Evolutionary conservation across 805 yeast genomes (phyloP).

Genomic region (Starmerella apis): DNA sequence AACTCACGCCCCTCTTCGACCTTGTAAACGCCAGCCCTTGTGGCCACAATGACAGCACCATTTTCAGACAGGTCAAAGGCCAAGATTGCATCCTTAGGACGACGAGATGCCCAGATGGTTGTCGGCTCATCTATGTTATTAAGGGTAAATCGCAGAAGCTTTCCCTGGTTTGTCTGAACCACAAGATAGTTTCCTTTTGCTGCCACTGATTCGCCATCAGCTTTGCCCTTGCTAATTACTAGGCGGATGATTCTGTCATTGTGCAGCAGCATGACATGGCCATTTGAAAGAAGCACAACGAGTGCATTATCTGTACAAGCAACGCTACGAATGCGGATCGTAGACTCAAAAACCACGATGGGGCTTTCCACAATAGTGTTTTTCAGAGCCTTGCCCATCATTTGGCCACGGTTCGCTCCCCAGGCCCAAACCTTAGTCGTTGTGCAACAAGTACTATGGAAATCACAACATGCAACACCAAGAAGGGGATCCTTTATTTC

Average conservation of each 20-base stretch:
- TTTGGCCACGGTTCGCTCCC: slow-evolving; percentile 27
- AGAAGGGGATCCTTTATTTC: slow-evolving; percentile 13
- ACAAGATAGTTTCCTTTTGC: slow-evolving; percentile 19
- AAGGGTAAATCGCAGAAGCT: slow-evolving; percentile 11
- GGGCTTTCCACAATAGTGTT: slow-evolving; percentile 16
- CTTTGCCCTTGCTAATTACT: slow-evolving; percentile 6
- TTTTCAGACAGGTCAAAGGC: slow-evolving; percentile 21
- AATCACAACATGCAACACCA: slow-evolving; percentile 20
- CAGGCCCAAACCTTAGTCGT: slow-evolving; percentile 20
- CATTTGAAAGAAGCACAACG: slow-evolving; percentile 16
- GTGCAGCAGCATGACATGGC: slow-evolving; percentile 10
- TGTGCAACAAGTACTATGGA: slow-evolving; percentile 13
- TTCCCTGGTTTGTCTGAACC: slow-evolving; percentile 14
- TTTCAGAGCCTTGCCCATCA: slow-evolving; percentile 14
- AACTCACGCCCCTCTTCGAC: slow-evolving; percentile 17
- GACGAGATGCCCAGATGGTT: slow-evolving; percentile 19
- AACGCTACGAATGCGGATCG: slow-evolving; percentile 15
- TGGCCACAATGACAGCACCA: slow-evolving; percentile 22
- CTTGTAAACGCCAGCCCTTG: slow-evolving; percentile 19
- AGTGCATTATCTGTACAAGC: slow-evolving; percentile 18
- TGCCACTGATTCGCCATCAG: slow-evolving; percentile 6
- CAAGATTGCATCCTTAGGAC: slow-evolving; percentile 12
- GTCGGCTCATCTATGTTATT: slow-evolving; percentile 1
- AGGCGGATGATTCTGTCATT: slow-evolving; percentile 3
- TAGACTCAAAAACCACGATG: slow-evolving; percentile 8